phyloP scores from a whole-genome alignment of 192 early-diverging fungal genomes.

The Umbelopsis ramanniana region DNA sequence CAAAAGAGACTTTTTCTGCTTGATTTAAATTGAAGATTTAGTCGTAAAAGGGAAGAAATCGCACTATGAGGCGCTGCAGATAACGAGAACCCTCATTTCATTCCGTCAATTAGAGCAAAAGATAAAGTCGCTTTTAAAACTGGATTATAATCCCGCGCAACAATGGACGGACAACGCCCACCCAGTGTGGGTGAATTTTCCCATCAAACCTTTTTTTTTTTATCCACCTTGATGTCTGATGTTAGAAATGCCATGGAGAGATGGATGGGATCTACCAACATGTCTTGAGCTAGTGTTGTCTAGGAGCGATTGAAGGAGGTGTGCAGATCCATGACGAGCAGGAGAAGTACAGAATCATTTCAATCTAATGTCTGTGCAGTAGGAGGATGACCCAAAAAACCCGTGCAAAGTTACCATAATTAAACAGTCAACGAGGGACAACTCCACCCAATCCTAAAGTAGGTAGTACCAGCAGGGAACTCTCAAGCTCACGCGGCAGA shows the following conservation, averaged over 20 bases:
- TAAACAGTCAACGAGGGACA: constrained; percentile 10
- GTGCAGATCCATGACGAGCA: neutral
- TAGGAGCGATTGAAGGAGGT: neutral
- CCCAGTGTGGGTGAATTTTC: neutral
- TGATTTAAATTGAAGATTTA: too few relatives aligned
- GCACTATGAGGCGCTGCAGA: neutral
- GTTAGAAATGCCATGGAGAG: neutral
- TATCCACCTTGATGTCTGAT: neutral
- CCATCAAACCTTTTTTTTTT: neutral
- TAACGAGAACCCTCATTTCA: neutral
- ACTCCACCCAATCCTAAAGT: constrained; percentile 19
- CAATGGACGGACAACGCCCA: neutral
- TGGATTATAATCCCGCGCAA: neutral
- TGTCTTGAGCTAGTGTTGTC: neutral
- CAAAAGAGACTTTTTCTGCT: too few relatives aligned
- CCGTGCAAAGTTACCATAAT: constrained; percentile 23
- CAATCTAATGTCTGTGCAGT: constrained; percentile 14
- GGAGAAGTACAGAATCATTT: neutral
- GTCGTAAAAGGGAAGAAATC: too few relatives aligned
- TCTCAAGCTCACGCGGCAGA: too few relatives aligned
- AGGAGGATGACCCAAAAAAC: constrained; percentile 2
- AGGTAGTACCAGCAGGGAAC: neutral
- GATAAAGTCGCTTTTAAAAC: too few relatives aligned
- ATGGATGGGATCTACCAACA: neutral
- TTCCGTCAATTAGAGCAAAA: too few relatives aligned